phyloP scores from a whole-genome alignment of 441 rosid genomes.

The Erodium trifolium region DNA sequence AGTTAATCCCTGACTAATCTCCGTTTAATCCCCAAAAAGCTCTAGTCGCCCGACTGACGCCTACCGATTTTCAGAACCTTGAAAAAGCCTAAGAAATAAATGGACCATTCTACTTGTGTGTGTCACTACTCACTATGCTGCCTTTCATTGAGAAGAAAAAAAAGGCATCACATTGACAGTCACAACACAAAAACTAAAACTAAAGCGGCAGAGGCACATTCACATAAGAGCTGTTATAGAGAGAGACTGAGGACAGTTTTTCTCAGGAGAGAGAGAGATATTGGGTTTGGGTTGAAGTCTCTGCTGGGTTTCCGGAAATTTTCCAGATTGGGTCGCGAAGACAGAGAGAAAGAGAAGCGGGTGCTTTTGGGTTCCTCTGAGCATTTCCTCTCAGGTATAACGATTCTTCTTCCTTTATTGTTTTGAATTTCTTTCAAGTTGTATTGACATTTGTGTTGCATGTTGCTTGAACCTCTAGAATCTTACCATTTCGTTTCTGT shows the following conservation, averaged over 20 bases:
- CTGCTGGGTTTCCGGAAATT: background rate
- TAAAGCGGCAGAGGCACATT: background rate
- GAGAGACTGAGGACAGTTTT: background rate
- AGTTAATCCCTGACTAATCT: too few relatives aligned
- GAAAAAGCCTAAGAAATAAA: background rate
- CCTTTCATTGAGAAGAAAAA: background rate
- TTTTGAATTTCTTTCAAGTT: background rate
- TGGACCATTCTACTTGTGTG: background rate
- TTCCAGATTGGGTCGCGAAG: background rate
- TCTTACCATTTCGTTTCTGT: background rate
- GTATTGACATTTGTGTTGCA: conserved; percentile 3
- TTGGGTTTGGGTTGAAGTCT: background rate
- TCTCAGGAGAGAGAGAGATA: background rate
- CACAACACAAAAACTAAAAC: background rate
- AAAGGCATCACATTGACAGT: background rate
- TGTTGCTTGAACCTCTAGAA: background rate
- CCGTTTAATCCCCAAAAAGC: too few relatives aligned
- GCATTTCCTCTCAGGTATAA: background rate
- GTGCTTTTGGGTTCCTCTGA: background rate
- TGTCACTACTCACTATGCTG: too few relatives aligned
- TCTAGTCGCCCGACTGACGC: too few relatives aligned
- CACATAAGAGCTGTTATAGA: background rate
- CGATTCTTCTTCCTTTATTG: background rate
- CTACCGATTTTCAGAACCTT: too few relatives aligned
- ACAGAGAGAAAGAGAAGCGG: background rate